Evolutionary conservation across 2,329 filamentous ascomycete species (phyloP), one percentile per base, ranked within the genome.

Genomic region (Rutstroemia sp.): DNA sequence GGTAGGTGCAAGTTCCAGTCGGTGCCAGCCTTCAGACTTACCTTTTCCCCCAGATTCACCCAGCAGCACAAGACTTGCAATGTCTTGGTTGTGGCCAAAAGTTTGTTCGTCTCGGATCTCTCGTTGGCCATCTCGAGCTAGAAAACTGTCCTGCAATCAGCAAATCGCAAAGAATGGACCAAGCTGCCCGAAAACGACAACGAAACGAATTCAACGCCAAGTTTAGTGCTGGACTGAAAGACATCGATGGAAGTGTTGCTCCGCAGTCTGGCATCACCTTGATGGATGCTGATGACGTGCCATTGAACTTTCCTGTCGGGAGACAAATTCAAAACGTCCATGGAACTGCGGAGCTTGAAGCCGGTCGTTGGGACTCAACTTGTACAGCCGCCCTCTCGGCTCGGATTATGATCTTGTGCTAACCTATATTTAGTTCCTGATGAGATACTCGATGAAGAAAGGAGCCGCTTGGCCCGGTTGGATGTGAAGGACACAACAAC

Each of bases 71-170:
- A 52, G 21, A 52, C 19, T 39, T 57, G 9, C 10, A 21, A 12
- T 57, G 54, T 21, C 21, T 41, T 7, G 54, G 48, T 39, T 57
- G 54, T 51, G 17, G 38, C 5, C 52, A 39, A 14, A 38, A 16
- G 25, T 57, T 41, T 10, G 34, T 52, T 45, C 54, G 54, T 23
- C 30, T 57, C 14, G 54, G 54, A 19, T 53, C 54, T 46, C 34
- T 57, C 2, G 52, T 57, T 21, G 25, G 27, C n/a, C 54, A 57
- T n/a, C 38, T 57, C 23, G 54, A 57, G 48, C 44, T 54, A 8
- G 48, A 51, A 30, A 51, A 25, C 37, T 56, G 54, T 21, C 7
- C 21, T 14, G 27, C 38, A 27, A 51, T 51, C 10, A 51, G 50
- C 38, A 19, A 12, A 41, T 48, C 38, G 34, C 25, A 23, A 10